These are phyloP conservation scores for Lasiosphaeris hirsuta DNA, from an alignment of 495 filamentous ascomycete species.

Conservation along the genomic window DNA sequence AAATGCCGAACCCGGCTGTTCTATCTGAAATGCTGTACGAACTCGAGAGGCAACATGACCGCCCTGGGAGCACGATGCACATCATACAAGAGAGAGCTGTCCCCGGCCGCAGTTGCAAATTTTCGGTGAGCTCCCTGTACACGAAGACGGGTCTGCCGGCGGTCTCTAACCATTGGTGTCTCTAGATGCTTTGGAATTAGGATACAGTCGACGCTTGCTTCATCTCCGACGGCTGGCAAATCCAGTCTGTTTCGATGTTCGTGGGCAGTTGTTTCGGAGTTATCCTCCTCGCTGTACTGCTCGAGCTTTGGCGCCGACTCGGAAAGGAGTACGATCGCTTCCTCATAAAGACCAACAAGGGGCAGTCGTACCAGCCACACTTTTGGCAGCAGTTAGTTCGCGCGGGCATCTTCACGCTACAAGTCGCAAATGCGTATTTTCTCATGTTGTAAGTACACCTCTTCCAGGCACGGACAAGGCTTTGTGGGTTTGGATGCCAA, in stretches of 20 bases:
- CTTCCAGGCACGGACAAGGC: too few species aligned
- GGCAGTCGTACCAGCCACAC: slow-evolving; percentile 37
- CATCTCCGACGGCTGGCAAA: slow-evolving; percentile 58
- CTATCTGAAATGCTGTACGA: too few species aligned
- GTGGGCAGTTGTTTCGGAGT: slow-evolving; percentile 65
- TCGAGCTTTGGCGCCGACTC: slow-evolving; percentile 58
- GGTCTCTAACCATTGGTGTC: too few species aligned
- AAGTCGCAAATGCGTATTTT: slow-evolving; percentile 63
- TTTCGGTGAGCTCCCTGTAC: too few species aligned
- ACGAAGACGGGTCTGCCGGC: too few species aligned
- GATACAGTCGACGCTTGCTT: slow-evolving; percentile 66
- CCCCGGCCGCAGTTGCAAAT: not conserved
- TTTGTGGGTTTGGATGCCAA: not conserved
- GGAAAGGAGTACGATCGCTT: slow-evolving; percentile 53
- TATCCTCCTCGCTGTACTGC: slow-evolving; percentile 55
- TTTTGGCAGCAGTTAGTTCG: slow-evolving; percentile 55
- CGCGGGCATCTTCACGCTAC: slow-evolving; percentile 55
- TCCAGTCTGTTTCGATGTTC: slow-evolving; percentile 57
- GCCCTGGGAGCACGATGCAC: too few species aligned
- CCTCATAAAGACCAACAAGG: slow-evolving; percentile 5
- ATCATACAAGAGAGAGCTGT: too few species aligned
- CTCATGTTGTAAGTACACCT: slow-evolving; percentile 53
- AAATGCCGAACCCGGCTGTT: too few species aligned
- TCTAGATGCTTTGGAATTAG: slow-evolving; percentile 69
- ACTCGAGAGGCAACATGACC: too few species aligned